Base-by-base conservation (phyloP, 805 yeast genomes). In the Brettanomyces custersianus region DNA sequence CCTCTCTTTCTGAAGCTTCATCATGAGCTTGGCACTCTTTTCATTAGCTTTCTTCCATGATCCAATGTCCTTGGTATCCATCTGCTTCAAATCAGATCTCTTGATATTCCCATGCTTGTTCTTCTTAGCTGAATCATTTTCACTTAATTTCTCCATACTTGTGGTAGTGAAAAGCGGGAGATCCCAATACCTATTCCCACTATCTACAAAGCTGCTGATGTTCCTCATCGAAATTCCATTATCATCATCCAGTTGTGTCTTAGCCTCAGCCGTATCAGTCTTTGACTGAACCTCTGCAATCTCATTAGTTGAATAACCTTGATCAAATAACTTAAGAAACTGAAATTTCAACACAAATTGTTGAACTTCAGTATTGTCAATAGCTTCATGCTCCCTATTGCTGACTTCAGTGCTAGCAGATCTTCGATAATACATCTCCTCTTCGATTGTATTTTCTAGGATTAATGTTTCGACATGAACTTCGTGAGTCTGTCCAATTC, bases 401-500 rank as follows among this genome's bases (percentile, higher is more conserved):
- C 54, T 57, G 9, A 40, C 30, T 6, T 42, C 40, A 16, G 42
- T 45, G 7, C 15, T 12, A 8, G 13, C n/a, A 10, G 40, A 41
- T 38, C 61, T 36, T 35, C 53, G 54, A 29, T 58, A 66, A 52
- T 75, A 77, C 65, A 80, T 76, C 44, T 76, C 80, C 51, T 79
- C 81, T 44, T 80, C 87, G 32, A 80, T 60, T 0, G 86, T 80
- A 4, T 71, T 77, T 35, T 66, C 59, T 45, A 80, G 51, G 3
- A 80, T 70, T 38, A 80, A 55, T 0, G 86, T 80, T 47, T 80
- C 86, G n/a, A 80, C 87, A 49, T 54, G 57, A 0, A 80, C 86
- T 16, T 72, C 73, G n/a, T 64, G 57, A 0, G 63, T 60, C 44
- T 80, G 87, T 0, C 88, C 87, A 51, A 80, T 80, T 54, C 87